A percentile compares a stretch with the other conserved stretches of the same genome.
These are phyloP conservation scores for Cryptococcus amylolentus DNA, from an alignment of 1,284 basidiomycete species.

Conservation along the genomic window DNA sequence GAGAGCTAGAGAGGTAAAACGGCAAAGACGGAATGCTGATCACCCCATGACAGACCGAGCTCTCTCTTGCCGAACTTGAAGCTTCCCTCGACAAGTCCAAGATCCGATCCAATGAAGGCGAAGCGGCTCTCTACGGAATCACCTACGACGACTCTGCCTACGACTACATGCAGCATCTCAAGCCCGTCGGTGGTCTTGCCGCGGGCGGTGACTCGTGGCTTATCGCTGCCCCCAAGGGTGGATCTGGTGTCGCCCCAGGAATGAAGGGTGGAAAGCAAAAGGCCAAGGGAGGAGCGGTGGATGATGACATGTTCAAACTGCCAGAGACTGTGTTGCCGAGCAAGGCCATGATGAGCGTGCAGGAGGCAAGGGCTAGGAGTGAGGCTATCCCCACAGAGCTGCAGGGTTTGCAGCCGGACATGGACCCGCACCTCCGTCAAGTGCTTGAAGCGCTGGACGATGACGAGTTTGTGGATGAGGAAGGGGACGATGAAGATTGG, in stretches of 20 bases:
- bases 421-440: conserved; percentile 94
- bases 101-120: conserved; percentile 59
- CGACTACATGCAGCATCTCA: conserved; percentile 98
- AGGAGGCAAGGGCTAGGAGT: conserved; percentile 62
- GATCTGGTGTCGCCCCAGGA: conserved; percentile 37
- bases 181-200: conserved; percentile 66
- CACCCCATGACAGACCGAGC: conserved; percentile 6
- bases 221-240: conserved; percentile 64
- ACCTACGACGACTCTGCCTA: conserved; percentile 98
- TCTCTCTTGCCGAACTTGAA: conserved; percentile 59
- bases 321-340: conserved; percentile 73
- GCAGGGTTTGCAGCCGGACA: conserved; percentile 87
- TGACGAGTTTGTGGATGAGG: conserved; percentile 83
- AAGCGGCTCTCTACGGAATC: conserved; percentile 86
- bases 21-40: not conserved
- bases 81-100: conserved; percentile 32
- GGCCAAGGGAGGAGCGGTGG: conserved; percentile 34
- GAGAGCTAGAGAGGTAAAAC: not conserved
- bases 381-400: conserved; percentile 71
- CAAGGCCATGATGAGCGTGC: conserved; percentile 65
- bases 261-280: conserved; percentile 38
- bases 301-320: conserved; percentile 50
- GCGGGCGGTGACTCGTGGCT: conserved; percentile 55
- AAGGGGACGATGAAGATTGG: conserved; percentile 53
- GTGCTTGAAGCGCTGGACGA: conserved; percentile 92